A percentile compares a stretch with the other conserved stretches of the same genome.
These are phyloP conservation scores for Acanthamoeba royreba DNA, from an alignment of 208 protist genomes.

Conservation along the genomic window DNA sequence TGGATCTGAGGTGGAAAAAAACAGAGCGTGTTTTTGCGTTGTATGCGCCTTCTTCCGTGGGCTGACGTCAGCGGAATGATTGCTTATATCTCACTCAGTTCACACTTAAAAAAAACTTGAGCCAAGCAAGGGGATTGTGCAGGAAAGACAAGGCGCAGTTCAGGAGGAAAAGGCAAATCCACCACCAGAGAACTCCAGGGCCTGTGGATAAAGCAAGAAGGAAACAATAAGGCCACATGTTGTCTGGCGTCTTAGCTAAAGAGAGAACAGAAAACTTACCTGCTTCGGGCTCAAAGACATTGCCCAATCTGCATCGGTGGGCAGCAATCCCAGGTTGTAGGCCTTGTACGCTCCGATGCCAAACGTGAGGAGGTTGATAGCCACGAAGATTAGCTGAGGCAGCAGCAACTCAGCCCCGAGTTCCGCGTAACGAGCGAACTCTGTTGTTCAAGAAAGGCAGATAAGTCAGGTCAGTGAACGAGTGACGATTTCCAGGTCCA, in stretches of 20 bases:
- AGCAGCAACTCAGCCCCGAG: background rate
- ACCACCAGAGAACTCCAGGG: background rate
- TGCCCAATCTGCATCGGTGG: background rate
- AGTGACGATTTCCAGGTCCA: background rate
- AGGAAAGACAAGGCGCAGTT: background rate
- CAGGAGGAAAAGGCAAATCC: background rate
- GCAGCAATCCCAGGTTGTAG: constrained; percentile 27
- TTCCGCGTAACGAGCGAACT: background rate
- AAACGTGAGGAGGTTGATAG: background rate
- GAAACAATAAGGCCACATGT: background rate
- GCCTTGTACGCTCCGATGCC: constrained; percentile 8
- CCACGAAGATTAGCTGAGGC: background rate
- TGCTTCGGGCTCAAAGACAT: background rate
- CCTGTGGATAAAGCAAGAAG: background rate
- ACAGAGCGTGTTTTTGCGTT: too few species aligned
- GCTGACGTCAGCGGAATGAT: too few species aligned
- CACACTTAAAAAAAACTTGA: too few species aligned
- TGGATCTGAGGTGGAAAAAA: too few species aligned
- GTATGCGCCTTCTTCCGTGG: too few species aligned
- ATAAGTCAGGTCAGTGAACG: background rate
- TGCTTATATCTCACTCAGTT: too few species aligned
- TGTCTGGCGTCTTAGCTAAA: too few species aligned
- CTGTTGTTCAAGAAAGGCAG: background rate
- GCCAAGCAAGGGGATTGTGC: background rate
- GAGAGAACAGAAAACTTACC: background rate